Evolutionary conservation across 768 basidiomycete genomes (phyloP), one percentile per base, ranked within the genome.

Genomic region (Fibroporia radiculosa): DNA sequence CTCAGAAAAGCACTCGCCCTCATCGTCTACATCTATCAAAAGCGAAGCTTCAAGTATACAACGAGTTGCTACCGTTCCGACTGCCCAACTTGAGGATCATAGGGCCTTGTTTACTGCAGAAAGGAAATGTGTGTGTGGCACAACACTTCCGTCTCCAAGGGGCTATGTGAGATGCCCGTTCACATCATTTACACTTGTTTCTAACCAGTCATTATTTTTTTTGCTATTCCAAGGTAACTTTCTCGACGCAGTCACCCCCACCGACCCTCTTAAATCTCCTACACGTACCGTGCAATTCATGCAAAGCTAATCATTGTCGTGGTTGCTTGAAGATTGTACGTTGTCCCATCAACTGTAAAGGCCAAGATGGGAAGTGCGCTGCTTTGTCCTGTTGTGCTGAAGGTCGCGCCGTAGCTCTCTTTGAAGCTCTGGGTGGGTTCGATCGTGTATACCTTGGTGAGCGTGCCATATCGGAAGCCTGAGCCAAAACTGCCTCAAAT

Each of bases 391-490:
- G 75, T 56, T 77, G 74, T 51, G 61, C 73, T 10, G 66, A 68
- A 36, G 63, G 62, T 1, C 70, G 75, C 24, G 71, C 70, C 8
- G 65, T 77, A n/a, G 75, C 74, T 4, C 53, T 77, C 16, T 77
- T 72, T 45, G 73, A 77, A 50, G 63, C 63, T 18, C 59, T 77
- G 1, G 70, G 70, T 20, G 71, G 65, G 8, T 71, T 78, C 46
- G 75, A 76, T 56, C 59, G 65, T n/a, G 62, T 68, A 23, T 70
- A 66, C 49, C 57, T 75, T 2, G 56, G 60, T 16, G 73, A 76
- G 55, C 62, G 61, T 11, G 61, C 62, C 3, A 66, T 55, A 1
- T 61, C 69, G n/a, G 62, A 66, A 7, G 60, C 62, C 25, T 66
- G 74, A 1, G 67, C 69, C 4, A 54, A 53, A 25, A 62, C 61